phyloP scores from a whole-genome alignment of 805 yeast genomes.

The Spathaspora passalidarum region DNA sequence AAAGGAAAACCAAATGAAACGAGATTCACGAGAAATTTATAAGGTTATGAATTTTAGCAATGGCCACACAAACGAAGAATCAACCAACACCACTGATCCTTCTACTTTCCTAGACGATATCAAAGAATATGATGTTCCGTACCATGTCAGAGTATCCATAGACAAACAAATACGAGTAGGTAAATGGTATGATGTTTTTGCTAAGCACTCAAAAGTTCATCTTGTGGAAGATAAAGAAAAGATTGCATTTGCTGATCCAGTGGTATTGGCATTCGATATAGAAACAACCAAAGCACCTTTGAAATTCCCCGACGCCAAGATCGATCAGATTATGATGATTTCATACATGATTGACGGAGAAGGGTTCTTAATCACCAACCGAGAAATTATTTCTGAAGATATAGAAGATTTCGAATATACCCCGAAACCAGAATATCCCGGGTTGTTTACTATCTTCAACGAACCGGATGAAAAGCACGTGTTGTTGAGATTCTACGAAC shows the following conservation, averaged over 20 bases:
- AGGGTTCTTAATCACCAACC: constrained; percentile 88
- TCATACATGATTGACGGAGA: constrained; percentile 99
- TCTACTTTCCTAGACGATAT: constrained; percentile 71
- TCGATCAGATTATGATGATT: constrained; percentile 97
- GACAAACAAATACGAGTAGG: constrained; percentile 87
- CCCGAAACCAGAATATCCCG: constrained; percentile 95
- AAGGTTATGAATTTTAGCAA: constrained; percentile 48
- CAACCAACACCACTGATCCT: constrained; percentile 34
- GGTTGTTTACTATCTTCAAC: constrained; percentile 83
- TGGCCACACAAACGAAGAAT: constrained; percentile 19
- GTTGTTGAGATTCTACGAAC: constrained; percentile 79
- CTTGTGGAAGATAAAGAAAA: constrained; percentile 64
- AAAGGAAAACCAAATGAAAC: constrained; percentile 58
- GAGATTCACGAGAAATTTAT: constrained; percentile 66
- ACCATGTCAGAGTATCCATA: constrained; percentile 93
- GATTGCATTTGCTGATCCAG: constrained; percentile 96
- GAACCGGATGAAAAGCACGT: constrained; percentile 81
- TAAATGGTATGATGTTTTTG: constrained; percentile 87
- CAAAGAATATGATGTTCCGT: constrained; percentile 94
- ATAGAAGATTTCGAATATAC: constrained; percentile 97
- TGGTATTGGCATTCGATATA: constrained; percentile 93
- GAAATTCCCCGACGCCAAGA: constrained; percentile 88
- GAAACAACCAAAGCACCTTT: constrained; percentile 96
- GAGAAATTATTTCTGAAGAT: constrained; percentile 92
- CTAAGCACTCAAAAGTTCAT: constrained; percentile 51